Evolutionary conservation across 1,139 yeast species (phyloP).

Genomic region (Candida tetrigidarum): DNA sequence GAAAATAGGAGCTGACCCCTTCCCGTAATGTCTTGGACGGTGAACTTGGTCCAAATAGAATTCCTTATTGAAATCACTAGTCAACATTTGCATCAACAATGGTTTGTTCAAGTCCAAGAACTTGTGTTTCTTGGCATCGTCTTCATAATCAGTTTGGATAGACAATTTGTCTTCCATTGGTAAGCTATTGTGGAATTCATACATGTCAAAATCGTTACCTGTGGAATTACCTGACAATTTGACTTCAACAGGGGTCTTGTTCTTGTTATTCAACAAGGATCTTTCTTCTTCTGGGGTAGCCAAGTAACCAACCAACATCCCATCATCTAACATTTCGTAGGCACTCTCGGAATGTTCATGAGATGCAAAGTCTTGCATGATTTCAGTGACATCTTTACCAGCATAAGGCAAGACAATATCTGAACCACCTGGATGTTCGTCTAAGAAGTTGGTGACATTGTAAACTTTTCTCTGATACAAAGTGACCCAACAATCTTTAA

Average conservation of each 20-base stretch:
- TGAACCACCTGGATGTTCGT: constrained; percentile 89
- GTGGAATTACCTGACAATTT: constrained; percentile 33
- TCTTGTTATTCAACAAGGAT: constrained; percentile 45
- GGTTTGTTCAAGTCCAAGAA: constrained; percentile 88
- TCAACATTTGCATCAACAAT: constrained; percentile 74
- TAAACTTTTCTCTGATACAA: constrained; percentile 75
- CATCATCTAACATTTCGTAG: constrained; percentile 87
- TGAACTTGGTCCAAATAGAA: constrained; percentile 96
- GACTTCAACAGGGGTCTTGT: constrained; percentile 48
- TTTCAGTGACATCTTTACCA: constrained; percentile 81
- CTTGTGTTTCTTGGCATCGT: constrained; percentile 76
- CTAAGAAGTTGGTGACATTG: constrained; percentile 76
- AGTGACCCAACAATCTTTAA: constrained; percentile 76
- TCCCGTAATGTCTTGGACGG: constrained; percentile 85
- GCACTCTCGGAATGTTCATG: constrained; percentile 88
- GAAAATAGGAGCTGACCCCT: constrained; percentile 83
- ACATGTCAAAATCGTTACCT: constrained; percentile 23
- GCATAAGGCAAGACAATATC: constrained; percentile 76
- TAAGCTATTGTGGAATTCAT: constrained; percentile 60
- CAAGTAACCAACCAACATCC: constrained; percentile 50
- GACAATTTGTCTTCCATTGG: constrained; percentile 75
- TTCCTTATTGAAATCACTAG: constrained; percentile 76
- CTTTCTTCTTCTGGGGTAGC: constrained; percentile 51
- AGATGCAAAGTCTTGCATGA: constrained; percentile 68
- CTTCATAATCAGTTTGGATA: constrained; percentile 75